Percentiles rank a stretch among this genome's conserved stretches.
These are phyloP conservation scores for Suillus fuscotomentosus DNA, from an alignment of 768 basidiomycete genomes.

Conservation along the genomic window DNA sequence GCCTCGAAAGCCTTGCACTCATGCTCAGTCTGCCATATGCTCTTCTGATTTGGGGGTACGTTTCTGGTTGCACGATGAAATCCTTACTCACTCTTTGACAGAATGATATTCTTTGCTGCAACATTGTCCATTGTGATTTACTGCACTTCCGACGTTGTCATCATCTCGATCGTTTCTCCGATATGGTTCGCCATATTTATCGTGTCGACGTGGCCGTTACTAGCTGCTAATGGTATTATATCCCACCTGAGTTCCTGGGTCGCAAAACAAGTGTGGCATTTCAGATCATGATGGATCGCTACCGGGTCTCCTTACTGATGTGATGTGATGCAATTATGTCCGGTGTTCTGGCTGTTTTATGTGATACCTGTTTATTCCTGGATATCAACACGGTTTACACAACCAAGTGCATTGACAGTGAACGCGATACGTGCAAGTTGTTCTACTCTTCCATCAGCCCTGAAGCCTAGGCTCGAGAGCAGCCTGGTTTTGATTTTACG, in stretches of 20 bases:
- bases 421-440: background rate
- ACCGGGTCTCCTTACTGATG: background rate
- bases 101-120: constrained; percentile 9
- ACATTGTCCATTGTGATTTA: constrained; percentile 1
- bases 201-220: background rate
- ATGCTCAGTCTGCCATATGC: constrained; percentile 33
- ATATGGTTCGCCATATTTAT: background rate
- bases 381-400: background rate
- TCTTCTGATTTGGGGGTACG: constrained; percentile 26
- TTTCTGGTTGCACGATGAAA: background rate
- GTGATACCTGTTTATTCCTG: background rate
- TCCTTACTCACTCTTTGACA: background rate
- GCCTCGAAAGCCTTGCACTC: constrained; percentile 26
- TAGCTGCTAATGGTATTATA: background rate
- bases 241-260: background rate
- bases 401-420: background rate
- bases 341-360: background rate
- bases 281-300: background rate
- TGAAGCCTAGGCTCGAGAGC: background rate
- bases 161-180: background rate
- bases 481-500: background rate
- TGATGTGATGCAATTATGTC: background rate
- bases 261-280: background rate
- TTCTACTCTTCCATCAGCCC: background rate
- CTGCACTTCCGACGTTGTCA: background rate